A percentile compares a stretch with the other conserved stretches of the same genome.
Evolutionary conservation across 2,329 filamentous ascomycete genomes (phyloP).

Genomic region (Colletotrichum tabaci): DNA sequence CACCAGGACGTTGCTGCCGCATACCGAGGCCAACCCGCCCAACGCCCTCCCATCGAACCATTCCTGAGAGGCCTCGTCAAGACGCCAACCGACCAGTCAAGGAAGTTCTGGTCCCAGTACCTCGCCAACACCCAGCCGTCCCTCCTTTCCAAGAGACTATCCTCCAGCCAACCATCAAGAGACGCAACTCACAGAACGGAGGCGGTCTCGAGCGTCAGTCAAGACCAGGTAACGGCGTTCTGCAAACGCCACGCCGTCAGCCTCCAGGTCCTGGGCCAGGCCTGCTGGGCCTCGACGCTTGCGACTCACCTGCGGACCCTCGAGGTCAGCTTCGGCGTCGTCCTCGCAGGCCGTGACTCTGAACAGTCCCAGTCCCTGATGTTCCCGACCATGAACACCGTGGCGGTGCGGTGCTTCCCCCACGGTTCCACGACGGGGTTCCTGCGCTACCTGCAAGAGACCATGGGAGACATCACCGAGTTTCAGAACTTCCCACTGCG

Average conservation of each 20-base stretch:
- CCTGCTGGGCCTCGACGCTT: constrained; percentile 81
- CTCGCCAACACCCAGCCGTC: constrained; percentile 67
- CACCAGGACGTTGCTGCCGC: constrained; percentile 79
- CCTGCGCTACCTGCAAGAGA: constrained; percentile 81
- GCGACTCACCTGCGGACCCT: constrained; percentile 74
- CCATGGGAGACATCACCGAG: constrained; percentile 75
- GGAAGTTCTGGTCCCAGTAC: constrained; percentile 79
- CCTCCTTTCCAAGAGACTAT: constrained; percentile 46
- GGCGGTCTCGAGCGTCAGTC: constrained; percentile 51
- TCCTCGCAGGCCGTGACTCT: constrained; percentile 87
- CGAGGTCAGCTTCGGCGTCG: constrained; percentile 86
- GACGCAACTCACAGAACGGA: constrained; percentile 57
- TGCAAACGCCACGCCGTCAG: constrained; percentile 80
- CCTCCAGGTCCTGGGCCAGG: constrained; percentile 82
- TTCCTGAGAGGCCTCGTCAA: constrained; percentile 70
- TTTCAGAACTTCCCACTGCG: constrained; percentile 85
- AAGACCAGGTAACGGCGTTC: constrained; percentile 60
- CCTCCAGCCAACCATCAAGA: constrained; percentile 47
- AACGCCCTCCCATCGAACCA: constrained; percentile 64
- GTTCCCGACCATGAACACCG: constrained; percentile 95
- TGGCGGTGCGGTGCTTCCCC: constrained; percentile 80
- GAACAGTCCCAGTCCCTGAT: constrained; percentile 77
- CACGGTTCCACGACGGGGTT: constrained; percentile 78
- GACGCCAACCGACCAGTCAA: constrained; percentile 51
- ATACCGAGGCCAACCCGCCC: constrained; percentile 64